phyloP scores from a whole-genome alignment of 78 protist species.

The Chrysochromulina tobinii region DNA sequence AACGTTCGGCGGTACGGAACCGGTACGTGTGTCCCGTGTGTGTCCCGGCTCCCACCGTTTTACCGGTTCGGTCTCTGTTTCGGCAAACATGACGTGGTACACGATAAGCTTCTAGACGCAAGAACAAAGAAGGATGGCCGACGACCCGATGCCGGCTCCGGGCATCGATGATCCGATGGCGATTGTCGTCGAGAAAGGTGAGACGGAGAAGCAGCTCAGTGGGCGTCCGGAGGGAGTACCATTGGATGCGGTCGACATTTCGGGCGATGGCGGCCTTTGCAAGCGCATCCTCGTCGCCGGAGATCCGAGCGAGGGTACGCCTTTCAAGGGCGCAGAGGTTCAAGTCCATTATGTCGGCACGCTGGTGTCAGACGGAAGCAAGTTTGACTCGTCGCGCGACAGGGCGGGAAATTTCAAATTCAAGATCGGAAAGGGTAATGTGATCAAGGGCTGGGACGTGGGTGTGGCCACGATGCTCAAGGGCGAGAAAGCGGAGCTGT shows the following conservation, averaged over 20 bases:
- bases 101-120: no score
- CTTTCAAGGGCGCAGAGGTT: not conserved
- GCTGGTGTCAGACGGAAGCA: slow-evolving; percentile 66
- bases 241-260: not conserved
- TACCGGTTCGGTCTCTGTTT: no score
- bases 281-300: not conserved
- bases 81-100: no score
- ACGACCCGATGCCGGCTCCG: no score
- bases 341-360: slow-evolving; percentile 80
- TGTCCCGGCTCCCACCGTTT: no score
- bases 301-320: not conserved
- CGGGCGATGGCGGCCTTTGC: not conserved
- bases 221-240: not conserved
- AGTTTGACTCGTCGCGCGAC: slow-evolving; percentile 85
- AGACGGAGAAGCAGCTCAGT: no score
- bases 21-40: no score
- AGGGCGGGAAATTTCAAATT: slow-evolving; percentile 46
- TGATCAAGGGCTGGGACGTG: slow-evolving; percentile 90
- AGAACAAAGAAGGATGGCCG: no score
- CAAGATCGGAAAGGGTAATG: slow-evolving; percentile 59
- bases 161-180: no score
- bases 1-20: no score
- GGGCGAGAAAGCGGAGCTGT: slow-evolving; percentile 73
- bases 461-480: slow-evolving; percentile 80
- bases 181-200: no score